Percentiles rank a stretch among this genome's conserved stretches.
Conservation (phyloP, 495 filamentous ascomycete genomes). For the Neurospora pannonica region DNA sequence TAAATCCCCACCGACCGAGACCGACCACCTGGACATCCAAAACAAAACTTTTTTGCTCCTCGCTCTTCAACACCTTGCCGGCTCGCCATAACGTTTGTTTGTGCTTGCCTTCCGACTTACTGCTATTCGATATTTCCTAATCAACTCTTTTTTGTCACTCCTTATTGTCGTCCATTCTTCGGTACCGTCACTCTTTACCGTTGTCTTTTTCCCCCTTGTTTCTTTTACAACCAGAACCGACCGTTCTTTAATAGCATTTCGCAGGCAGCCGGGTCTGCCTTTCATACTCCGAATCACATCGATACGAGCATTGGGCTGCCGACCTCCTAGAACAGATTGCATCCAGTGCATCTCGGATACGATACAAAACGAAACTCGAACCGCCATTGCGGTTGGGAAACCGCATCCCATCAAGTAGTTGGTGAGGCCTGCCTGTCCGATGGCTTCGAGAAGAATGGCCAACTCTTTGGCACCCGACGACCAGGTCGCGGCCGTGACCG, state of each 20-base stretch:
- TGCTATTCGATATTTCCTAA: not conserved
- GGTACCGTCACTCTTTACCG: not conserved
- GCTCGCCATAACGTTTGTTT: not conserved
- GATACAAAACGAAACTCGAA: constrained; percentile 2
- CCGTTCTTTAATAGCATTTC: not conserved
- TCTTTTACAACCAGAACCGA: not conserved
- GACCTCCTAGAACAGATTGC: not conserved
- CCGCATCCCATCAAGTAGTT: not conserved
- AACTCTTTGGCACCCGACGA: constrained; percentile 24
- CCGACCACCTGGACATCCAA: not conserved
- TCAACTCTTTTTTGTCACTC: not conserved
- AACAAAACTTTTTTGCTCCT: not conserved
- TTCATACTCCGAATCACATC: not conserved
- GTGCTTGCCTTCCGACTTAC: not conserved
- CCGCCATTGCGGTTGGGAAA: constrained; percentile 2
- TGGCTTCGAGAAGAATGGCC: constrained; percentile 17
- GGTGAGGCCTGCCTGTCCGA: constrained; percentile 1
- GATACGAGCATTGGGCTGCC: not conserved
- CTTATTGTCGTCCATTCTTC: not conserved
- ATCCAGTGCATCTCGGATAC: not conserved
- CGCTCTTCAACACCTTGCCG: not conserved
- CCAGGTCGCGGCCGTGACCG: constrained; percentile 13
- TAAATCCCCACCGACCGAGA: not conserved
- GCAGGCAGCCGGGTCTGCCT: constrained; percentile 9
- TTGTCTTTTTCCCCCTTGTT: not conserved